Conservation (phyloP, 2,329 filamentous ascomycete species). For the Metarhizium album region DNA sequence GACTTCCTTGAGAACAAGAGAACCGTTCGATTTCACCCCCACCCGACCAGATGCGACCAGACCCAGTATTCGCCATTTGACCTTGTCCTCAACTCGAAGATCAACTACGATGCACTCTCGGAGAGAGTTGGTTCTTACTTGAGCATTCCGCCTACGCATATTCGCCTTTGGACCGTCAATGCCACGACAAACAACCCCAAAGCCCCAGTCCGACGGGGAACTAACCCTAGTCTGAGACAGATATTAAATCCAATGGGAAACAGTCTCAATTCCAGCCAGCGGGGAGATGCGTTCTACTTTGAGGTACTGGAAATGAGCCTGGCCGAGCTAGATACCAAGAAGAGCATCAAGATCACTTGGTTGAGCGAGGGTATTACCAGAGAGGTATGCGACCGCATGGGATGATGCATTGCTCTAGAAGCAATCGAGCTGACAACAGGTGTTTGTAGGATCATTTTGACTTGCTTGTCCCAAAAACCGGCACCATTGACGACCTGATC, state of each 20-base stretch:
- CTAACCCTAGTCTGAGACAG: constrained; percentile 59
- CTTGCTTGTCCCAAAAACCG: constrained; percentile 78
- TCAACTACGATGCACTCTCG: constrained; percentile 78
- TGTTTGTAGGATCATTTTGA: constrained; percentile 58
- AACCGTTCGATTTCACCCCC: constrained; percentile 65
- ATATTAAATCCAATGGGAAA: constrained; percentile 69
- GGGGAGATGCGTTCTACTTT: constrained; percentile 73
- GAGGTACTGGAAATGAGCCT: constrained; percentile 92
- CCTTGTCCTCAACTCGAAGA: constrained; percentile 74
- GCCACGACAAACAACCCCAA: constrained; percentile 67
- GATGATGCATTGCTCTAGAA: not conserved
- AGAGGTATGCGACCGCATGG: constrained; percentile 53
- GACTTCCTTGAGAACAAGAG: constrained; percentile 85
- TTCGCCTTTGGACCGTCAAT: constrained; percentile 86
- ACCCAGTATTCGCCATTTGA: constrained; percentile 57
- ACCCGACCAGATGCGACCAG: constrained; percentile 44
- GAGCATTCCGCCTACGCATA: constrained; percentile 68
- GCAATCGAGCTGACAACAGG: not conserved
- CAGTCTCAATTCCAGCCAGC: constrained; percentile 60
- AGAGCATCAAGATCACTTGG: constrained; percentile 72
- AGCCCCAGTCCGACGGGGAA: constrained; percentile 59
- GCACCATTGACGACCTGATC: constrained; percentile 68
- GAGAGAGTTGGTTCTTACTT: constrained; percentile 73
- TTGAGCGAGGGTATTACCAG: constrained; percentile 85
- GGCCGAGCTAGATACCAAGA: constrained; percentile 87